These are phyloP conservation scores for Penicillium coprophilum DNA, from an alignment of 495 filamentous ascomycete species.

Conservation along the genomic window DNA sequence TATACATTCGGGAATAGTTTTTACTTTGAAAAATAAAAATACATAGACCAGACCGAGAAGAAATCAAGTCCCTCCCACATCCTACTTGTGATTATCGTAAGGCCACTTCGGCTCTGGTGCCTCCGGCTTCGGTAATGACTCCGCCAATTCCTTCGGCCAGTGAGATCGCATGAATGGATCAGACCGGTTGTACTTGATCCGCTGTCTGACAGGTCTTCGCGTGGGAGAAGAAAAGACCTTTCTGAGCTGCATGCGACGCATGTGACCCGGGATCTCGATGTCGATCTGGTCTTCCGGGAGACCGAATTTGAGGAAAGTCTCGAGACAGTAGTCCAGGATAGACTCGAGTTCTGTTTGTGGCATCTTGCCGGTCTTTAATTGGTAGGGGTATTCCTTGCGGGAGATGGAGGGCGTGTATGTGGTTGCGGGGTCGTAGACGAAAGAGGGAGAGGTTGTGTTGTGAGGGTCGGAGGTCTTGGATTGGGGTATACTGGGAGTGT, in stretches of 20 bases:
- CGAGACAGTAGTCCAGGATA: constrained; percentile 41
- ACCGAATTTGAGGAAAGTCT: constrained; percentile 32
- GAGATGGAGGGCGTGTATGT: constrained; percentile 8
- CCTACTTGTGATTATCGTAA: background rate
- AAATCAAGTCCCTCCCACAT: background rate
- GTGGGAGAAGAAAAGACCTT: background rate
- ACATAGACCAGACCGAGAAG: background rate
- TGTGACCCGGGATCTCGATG: constrained; percentile 36
- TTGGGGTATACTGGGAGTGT: background rate
- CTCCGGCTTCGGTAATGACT: background rate
- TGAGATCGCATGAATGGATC: constrained; percentile 8
- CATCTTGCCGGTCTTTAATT: constrained; percentile 8
- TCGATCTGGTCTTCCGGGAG: constrained; percentile 36
- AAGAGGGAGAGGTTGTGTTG: background rate
- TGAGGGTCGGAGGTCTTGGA: background rate
- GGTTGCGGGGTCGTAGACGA: constrained; percentile 6
- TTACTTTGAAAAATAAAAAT: constrained; percentile 4
- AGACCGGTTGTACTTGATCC: background rate
- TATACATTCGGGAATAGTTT: constrained; percentile 8
- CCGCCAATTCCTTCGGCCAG: constrained; percentile 2
- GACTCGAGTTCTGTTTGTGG: constrained; percentile 18
- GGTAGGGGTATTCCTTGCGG: constrained; percentile 3
- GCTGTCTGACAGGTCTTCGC: background rate
- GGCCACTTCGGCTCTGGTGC: background rate
- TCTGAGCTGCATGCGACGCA: constrained; percentile 23